phyloP scores from a whole-genome alignment of 768 basidiomycete species.

The Termitomyces sp. region DNA sequence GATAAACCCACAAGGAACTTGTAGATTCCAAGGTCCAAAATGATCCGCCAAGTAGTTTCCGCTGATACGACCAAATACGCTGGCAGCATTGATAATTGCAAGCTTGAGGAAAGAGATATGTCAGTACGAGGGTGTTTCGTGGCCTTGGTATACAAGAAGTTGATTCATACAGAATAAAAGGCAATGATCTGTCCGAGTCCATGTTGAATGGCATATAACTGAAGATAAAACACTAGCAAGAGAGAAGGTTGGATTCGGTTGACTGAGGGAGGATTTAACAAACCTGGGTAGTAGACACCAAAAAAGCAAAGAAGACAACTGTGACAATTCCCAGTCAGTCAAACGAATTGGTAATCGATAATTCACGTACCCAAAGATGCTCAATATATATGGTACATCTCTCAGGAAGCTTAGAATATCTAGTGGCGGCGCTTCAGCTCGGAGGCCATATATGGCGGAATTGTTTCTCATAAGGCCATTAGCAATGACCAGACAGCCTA shows the following conservation, averaged over 20 bases:
- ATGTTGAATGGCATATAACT: conserved; percentile 5
- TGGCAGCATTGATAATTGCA: conserved; percentile 4
- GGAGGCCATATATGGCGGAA: conserved; percentile 3
- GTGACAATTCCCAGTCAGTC: no score
- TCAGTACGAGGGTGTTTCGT: background rate
- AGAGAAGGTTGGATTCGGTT: no score
- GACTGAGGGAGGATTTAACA: background rate
- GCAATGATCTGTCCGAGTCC: conserved; percentile 1
- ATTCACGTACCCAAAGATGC: background rate
- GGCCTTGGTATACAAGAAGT: no score
- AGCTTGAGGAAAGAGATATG: background rate
- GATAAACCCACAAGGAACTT: conserved; percentile 28
- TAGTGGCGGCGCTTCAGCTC: conserved; percentile 11
- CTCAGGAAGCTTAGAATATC: background rate
- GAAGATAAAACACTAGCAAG: no score
- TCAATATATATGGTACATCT: background rate
- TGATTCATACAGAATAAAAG: conserved; percentile 3
- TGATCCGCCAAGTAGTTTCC: conserved; percentile 2
- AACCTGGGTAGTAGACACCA: background rate
- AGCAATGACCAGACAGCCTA: conserved; percentile 19
- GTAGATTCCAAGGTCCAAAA: conserved; percentile 13
- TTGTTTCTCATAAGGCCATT: conserved; percentile 23
- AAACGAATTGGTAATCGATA: no score
- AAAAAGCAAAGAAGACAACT: background rate
- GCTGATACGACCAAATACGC: background rate